These are phyloP conservation scores for Trypanosoma rangeli DNA, from an alignment of 208 protist genomes.

Conservation along the genomic window DNA sequence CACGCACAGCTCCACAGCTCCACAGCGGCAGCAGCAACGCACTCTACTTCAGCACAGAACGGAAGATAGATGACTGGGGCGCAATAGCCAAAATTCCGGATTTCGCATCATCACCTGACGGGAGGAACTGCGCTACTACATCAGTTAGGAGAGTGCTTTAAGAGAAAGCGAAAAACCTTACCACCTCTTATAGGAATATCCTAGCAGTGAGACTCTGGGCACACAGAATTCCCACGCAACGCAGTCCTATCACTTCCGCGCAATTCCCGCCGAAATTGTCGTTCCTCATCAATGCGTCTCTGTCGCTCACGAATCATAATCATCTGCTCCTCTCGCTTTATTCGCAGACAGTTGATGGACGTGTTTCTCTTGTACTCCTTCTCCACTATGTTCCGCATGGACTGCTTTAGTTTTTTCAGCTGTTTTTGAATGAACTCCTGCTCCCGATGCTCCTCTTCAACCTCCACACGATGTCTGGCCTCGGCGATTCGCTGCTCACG, in stretches of 20 bases:
- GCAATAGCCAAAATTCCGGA: not conserved
- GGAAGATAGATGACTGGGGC: no score
- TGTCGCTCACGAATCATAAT: constrained; percentile 32
- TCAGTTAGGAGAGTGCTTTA: not conserved
- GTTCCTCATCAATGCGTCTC: constrained; percentile 21
- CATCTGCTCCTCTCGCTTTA: constrained; percentile 31
- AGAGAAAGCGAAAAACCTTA: not conserved
- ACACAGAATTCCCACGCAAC: not conserved
- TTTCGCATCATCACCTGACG: not conserved
- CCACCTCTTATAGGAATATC: not conserved
- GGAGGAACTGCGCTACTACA: not conserved
- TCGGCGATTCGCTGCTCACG: constrained; percentile 45
- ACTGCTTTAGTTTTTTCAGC: constrained; percentile 31
- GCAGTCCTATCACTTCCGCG: not conserved
- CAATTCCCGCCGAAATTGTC: not conserved
- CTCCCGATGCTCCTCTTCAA: constrained; percentile 39
- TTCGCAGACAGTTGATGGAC: not conserved
- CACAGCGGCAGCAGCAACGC: no score
- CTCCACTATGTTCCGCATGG: constrained; percentile 27
- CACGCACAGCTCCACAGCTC: no score
- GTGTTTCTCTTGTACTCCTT: constrained; percentile 24
- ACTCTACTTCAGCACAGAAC: no score
- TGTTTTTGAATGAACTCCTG: constrained; percentile 36
- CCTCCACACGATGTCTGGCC: constrained; percentile 34
- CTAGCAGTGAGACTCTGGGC: not conserved